A percentile compares a stretch with the other conserved stretches of the same genome.
phyloP scores from a whole-genome alignment of 177 flowering plant species.

The Vitis hybrid region DNA sequence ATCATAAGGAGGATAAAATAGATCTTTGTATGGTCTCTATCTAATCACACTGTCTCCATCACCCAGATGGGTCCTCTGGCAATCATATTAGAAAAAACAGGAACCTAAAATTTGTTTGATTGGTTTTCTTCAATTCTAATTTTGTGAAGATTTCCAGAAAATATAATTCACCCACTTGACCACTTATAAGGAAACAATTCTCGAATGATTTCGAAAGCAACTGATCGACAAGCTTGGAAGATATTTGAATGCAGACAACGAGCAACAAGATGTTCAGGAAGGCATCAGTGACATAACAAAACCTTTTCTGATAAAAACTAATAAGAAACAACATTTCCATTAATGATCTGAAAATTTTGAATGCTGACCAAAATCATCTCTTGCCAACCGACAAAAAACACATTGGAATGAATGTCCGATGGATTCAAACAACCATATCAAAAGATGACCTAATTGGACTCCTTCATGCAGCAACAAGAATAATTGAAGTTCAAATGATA shows the following conservation, averaged over 20 bases:
- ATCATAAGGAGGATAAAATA: too few species aligned
- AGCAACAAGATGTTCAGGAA: neutral
- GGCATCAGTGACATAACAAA: neutral
- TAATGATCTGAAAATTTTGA: neutral
- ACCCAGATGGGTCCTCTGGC: too few species aligned
- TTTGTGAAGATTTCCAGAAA: too few species aligned
- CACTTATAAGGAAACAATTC: too few species aligned
- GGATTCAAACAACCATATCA: neutral
- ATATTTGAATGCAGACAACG: neutral
- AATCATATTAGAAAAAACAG: too few species aligned
- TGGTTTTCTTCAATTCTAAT: too few species aligned
- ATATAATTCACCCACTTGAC: too few species aligned
- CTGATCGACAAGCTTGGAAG: neutral
- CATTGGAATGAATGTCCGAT: neutral
- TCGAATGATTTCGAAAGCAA: too few species aligned
- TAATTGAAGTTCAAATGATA: neutral
- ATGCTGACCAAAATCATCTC: neutral
- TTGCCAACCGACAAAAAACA: neutral
- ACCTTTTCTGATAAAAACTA: neutral
- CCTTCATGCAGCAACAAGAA: neutral
- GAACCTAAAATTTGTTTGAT: too few species aligned
- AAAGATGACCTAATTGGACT: neutral
- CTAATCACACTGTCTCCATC: too few species aligned
- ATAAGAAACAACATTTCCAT: neutral
- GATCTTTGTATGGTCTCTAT: too few species aligned